Evolutionary conservation across 805 yeast species (phyloP), one percentile per base, ranked within the genome.

Genomic region (Debaryomyces prosopidis): DNA sequence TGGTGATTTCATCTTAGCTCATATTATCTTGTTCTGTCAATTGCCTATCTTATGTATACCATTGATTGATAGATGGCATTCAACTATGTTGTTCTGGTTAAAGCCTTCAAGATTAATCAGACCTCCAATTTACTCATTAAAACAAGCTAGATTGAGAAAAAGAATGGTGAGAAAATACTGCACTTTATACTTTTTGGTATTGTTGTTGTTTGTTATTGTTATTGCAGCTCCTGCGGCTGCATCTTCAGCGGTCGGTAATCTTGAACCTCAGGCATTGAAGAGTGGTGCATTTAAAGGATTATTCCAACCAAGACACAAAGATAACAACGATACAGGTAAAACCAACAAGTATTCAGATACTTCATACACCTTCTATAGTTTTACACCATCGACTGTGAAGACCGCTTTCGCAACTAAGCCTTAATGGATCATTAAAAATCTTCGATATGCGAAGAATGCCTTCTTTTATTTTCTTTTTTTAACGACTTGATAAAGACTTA

Each of bases 11-110:
- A 74, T 91, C 46, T 79, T 95, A 62, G 98, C 98, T 46, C 99
- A 94, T 66, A 63, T 88, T 59, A 73, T 94, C 48, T 75, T 94
- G 66, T 87, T 92, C 78, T 74, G 84, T 57, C 98, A 92, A 74
- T 79, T 89, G 67, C 99, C 99, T 59, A 63, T 90, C 43, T 75
- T 95, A 52, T 76, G 80, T 52, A 75, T 92, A 60, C 99, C 99
- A 61, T 77, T 81, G 68, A 74, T 90, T 68, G 99, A 94, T 75
- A 88, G 88, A 76, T 90, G 96, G 96, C 99, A 94, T 72, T 92
- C 99, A 38, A 84, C 90, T 69, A 86, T 92, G 95, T 78, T 94
- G 71, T 94, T 94, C 85, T 94, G 99, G 99, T 85, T 95, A 73
- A 88, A 89, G 68, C 99, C 99, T 46, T 70, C 94, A 51, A 85